Conservation (phyloP, 306 rosid genomes). For the Prunus mira region DNA sequence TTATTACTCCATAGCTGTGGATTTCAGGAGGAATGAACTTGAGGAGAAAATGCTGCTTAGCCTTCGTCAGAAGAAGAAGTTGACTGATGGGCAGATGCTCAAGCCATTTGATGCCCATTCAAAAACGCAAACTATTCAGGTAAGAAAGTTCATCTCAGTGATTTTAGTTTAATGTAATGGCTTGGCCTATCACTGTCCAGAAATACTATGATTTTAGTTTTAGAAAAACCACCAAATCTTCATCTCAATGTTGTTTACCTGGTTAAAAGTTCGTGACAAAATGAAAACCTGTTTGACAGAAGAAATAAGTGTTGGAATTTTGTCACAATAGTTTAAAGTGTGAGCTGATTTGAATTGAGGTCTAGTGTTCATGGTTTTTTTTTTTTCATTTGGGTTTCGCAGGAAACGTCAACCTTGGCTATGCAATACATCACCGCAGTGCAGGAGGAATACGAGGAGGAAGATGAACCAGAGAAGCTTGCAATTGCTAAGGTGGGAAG, state of each 20-base stretch:
- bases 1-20: constrained; percentile 79
- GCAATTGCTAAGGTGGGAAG: constrained; percentile 91
- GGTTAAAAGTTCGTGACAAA: no score
- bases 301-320: no score
- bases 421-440: constrained; percentile 78
- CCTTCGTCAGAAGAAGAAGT: constrained; percentile 76
- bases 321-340: neutral
- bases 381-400: constrained; percentile 21
- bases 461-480: constrained; percentile 85
- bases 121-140: constrained; percentile 85
- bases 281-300: no score
- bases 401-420: constrained; percentile 80
- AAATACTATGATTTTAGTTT: neutral
- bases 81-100: constrained; percentile 81
- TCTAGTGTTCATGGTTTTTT: neutral
- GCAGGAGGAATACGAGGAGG: constrained; percentile 43
- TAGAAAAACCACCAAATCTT: no score
- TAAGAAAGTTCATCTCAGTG: constrained; percentile 12
- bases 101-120: constrained; percentile 71
- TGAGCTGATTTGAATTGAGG: neutral
- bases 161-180: no score
- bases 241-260: no score
- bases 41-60: constrained; percentile 89
- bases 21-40: constrained; percentile 79
- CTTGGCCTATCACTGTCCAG: neutral